These are phyloP conservation scores for Akanthomyces muscarius DNA, from an alignment of 2,329 filamentous ascomycete genomes.

Conservation along the genomic window DNA sequence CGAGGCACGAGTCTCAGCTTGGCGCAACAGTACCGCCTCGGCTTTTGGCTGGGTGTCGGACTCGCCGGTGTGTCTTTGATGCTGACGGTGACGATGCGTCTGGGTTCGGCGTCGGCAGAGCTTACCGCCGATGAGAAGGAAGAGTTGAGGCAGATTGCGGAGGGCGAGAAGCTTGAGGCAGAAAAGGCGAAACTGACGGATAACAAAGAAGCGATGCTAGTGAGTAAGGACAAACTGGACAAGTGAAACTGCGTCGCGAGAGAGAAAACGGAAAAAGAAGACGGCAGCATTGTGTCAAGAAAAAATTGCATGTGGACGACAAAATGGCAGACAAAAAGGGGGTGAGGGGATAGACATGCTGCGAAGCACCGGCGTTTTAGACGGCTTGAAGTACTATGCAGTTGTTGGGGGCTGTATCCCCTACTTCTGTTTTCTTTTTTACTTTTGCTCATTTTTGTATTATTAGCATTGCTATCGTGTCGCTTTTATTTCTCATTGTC, in stretches of 20 bases:
- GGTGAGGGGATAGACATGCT: not conserved
- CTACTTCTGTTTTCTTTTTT: too few species aligned
- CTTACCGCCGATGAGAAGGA: constrained; percentile 17
- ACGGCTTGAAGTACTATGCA: not conserved
- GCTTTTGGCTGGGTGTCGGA: constrained; percentile 54
- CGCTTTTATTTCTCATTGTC: too few species aligned
- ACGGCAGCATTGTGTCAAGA: too few species aligned
- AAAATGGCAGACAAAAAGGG: not conserved
- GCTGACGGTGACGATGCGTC: constrained; percentile 26
- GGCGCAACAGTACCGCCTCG: constrained; percentile 45
- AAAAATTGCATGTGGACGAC: not conserved
- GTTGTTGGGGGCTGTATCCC: too few species aligned
- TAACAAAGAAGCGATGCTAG: not conserved
- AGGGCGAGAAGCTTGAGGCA: not conserved
- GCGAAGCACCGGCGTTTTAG: not conserved
- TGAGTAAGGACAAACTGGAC: not conserved
- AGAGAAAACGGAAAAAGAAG: too few species aligned
- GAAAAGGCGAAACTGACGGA: not conserved
- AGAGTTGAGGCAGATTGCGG: constrained; percentile 1
- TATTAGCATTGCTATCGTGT: not conserved
- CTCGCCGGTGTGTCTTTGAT: constrained; percentile 44
- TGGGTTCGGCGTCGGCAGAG: constrained; percentile 17
- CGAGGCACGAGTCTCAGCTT: constrained; percentile 29
- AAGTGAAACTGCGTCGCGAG: not conserved
- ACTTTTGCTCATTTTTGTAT: not conserved